phyloP scores from a whole-genome alignment of 1,284 basidiomycete species.

The Naganishia cerealis region DNA sequence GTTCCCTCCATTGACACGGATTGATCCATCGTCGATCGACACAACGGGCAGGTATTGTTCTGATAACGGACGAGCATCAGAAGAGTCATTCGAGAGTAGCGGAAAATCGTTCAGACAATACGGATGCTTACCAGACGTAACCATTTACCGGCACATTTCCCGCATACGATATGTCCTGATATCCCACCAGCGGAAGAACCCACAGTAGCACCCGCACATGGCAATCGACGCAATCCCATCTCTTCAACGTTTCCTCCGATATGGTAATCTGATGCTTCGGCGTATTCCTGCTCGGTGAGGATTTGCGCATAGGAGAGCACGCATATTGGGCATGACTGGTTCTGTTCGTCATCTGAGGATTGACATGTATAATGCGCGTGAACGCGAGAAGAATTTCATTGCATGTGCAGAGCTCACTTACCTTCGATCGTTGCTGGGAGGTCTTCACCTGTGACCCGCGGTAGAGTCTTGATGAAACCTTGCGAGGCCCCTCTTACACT shows the following conservation, averaged over 20 bases:
- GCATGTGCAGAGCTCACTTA: background rate
- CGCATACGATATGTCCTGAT: slow-evolving; percentile 32
- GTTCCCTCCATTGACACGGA: background rate
- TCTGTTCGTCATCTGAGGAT: slow-evolving; percentile 6
- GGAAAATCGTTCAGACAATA: background rate
- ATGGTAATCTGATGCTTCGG: slow-evolving; percentile 31
- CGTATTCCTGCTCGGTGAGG: slow-evolving; percentile 35
- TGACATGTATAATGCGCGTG: no score
- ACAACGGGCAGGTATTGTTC: slow-evolving; percentile 35
- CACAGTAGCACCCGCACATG: background rate
- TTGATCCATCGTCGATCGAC: slow-evolving; percentile 30
- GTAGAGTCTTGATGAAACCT: slow-evolving; percentile 28
- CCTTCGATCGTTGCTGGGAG: background rate
- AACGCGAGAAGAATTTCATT: background rate
- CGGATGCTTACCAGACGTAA: slow-evolving; percentile 27
- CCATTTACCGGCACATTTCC: slow-evolving; percentile 34
- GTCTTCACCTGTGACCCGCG: slow-evolving; percentile 19
- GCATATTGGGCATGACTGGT: slow-evolving; percentile 33
- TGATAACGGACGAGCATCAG: background rate
- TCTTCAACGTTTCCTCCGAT: slow-evolving; percentile 31
- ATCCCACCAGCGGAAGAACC: background rate
- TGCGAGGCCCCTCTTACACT: slow-evolving; percentile 27
- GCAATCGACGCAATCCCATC: slow-evolving; percentile 31
- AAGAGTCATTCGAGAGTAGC: background rate
- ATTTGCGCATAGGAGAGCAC: slow-evolving; percentile 31